Evolutionary conservation across 2,329 filamentous ascomycete genomes (phyloP).

Genomic region (Exophiala aquamarina): DNA sequence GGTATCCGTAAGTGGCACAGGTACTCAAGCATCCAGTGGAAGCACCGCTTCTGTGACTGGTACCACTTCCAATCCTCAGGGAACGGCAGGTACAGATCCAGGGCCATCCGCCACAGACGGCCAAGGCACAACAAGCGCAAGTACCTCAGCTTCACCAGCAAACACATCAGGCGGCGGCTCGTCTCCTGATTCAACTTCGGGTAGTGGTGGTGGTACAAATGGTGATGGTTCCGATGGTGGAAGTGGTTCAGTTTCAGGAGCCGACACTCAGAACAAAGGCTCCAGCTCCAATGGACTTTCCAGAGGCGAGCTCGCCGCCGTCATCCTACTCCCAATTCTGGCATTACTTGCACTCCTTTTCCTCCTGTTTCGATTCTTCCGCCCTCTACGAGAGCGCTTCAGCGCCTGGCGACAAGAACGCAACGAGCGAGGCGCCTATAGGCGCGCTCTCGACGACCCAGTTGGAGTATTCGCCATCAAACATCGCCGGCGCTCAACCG

Average conservation of each 20-base stretch:
- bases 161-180: not conserved
- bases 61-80: too few relatives aligned
- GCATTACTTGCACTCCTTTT: conserved; percentile 14
- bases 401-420: conserved; percentile 14
- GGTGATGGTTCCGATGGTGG: not conserved
- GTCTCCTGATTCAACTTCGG: conserved; percentile 3
- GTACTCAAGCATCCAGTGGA: too few relatives aligned
- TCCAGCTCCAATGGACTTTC: conserved; percentile 12
- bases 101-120: not conserved
- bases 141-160: not conserved
- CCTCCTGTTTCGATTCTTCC: conserved; percentile 18
- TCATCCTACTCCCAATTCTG: conserved; percentile 19
- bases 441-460: conserved; percentile 21
- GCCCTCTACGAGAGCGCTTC: conserved; percentile 13
- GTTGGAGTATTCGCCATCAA: not conserved
- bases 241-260: conserved; percentile 7
- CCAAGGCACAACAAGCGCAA: not conserved
- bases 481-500: conserved; percentile 1
- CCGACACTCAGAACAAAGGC: conserved; percentile 3
- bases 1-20: not conserved
- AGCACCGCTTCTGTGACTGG: not conserved
- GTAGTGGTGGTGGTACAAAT: conserved; percentile 6
- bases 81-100: not conserved
- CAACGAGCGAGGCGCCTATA: conserved; percentile 20
- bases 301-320: conserved; percentile 17